A percentile compares a stretch with the other conserved stretches of the same genome.
Evolutionary conservation across 805 yeast species (phyloP).

Genomic region (Teunomyces aglyptinius): DNA sequence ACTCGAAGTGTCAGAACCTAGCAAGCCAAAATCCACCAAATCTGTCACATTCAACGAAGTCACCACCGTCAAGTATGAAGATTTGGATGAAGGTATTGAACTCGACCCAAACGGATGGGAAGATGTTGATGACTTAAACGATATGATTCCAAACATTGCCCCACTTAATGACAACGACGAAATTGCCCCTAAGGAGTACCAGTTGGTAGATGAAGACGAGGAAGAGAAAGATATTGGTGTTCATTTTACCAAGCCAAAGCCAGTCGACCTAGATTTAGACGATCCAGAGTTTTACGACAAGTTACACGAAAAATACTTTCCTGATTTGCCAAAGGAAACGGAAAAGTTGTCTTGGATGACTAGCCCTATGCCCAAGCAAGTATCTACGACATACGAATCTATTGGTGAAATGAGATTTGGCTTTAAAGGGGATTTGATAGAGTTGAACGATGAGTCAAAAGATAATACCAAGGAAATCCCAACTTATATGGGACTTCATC

Average conservation of each 20-base stretch:
- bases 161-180: slow-evolving; percentile 26
- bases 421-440: slow-evolving; percentile 74
- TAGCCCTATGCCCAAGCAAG: slow-evolving; percentile 49
- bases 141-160: slow-evolving; percentile 43
- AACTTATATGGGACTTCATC: slow-evolving; percentile 73
- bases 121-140: slow-evolving; percentile 50
- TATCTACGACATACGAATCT: slow-evolving; percentile 46
- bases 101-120: slow-evolving; percentile 46
- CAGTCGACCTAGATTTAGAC: slow-evolving; percentile 52
- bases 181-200: slow-evolving; percentile 43
- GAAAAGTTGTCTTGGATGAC: slow-evolving; percentile 91
- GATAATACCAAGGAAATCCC: slow-evolving; percentile 35
- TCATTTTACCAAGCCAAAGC: slow-evolving; percentile 63
- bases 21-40: slow-evolving; percentile 17
- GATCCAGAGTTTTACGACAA: slow-evolving; percentile 79
- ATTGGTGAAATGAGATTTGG: slow-evolving; percentile 81
- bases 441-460: slow-evolving; percentile 34
- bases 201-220: slow-evolving; percentile 34
- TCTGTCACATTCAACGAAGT: slow-evolving; percentile 33
- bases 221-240: slow-evolving; percentile 46
- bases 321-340: slow-evolving; percentile 82
- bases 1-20: slow-evolving; percentile 8
- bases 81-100: slow-evolving; percentile 19
- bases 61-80: slow-evolving; percentile 29
- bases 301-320: slow-evolving; percentile 81